Evolutionary conservation across 108 stramenopile species (phyloP), one percentile per base, ranked within the genome.

Genomic region (Discostella pseudostelligera): DNA sequence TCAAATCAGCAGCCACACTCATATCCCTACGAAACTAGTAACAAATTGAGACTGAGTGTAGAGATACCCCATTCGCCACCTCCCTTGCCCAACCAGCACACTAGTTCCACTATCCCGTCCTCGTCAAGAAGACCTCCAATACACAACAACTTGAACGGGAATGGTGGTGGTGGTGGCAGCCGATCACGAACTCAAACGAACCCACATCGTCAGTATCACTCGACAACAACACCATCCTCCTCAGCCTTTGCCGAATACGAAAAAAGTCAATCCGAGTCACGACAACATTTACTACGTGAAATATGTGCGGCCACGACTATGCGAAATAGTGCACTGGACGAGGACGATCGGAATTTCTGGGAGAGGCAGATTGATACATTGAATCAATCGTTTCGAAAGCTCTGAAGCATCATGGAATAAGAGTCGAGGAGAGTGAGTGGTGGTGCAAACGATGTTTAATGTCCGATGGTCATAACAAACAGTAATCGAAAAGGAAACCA

Each of bases 351-450:
- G 19, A 50, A 42, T 16, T 81, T 81, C 73, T 81, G 80, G 80
- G 80, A 81, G 6, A 65, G 66, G 12, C 80, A 81, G 56, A 74
- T 81, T 67, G 76, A 56, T 24, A 78, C 76, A 2, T 39, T 81
- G 45, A 81, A 77, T 43, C 65, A 57, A 39, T 61, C 51, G 7
- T 74, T 81, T 62, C 51, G 62, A 11, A 67, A 67, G 46, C 43
- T 81, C 32, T 32, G 32, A n/a, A n/a, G n/a, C n/a, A n/a, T n/a
- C n/a, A n/a, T n/a, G n/a, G n/a, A n/a, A n/a, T n/a, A n/a, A n/a
- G n/a, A n/a, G n/a, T n/a, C n/a, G n/a, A n/a, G n/a, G n/a, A n/a
- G n/a, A n/a, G n/a, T n/a, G n/a, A n/a, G n/a, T n/a, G n/a, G n/a
- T n/a, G n/a, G n/a, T n/a, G n/a, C n/a, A n/a, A n/a, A n/a, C n/a